Base-by-base conservation (phyloP, 495 filamentous ascomycete species). In the Neurospora discreta region DNA sequence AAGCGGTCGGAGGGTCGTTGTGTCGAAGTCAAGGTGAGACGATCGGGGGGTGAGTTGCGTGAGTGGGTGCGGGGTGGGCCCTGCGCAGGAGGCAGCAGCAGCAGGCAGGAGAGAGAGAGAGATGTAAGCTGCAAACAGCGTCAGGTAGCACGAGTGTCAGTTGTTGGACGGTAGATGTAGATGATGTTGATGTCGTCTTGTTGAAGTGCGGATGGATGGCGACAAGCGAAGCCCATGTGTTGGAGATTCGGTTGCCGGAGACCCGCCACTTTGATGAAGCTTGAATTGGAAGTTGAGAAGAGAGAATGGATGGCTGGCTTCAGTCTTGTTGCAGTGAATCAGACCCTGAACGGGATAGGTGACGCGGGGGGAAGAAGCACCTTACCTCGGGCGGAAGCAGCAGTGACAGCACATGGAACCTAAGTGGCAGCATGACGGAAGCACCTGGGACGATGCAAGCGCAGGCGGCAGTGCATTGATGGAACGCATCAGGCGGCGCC, bases 21-120 rank as follows among this genome's bases (percentile, higher is more conserved):
- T 16, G 26, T 72, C 16, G 65, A 30, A 40, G 68, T 60, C 30
- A 9, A 39, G 39, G 16, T 38, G n/a, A 46, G 33, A n/a, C n/a
- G n/a, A 67, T 73, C 39, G 68, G 71, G 52, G 44, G 73, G 69
- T 68, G 68, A 60, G 75, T 46, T 71, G 70, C 74, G 68, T 73
- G 68, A 43, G 71, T 43, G 68, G 30, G 52, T 73, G 71, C 71
- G 71, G 71, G 71, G 71, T 40, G 71, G 43, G n/a, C 36, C 52
- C 41, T 71, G 40, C 69, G 69, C 33, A 26, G 69, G 26, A 52
- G 42, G 41, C 40, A 52, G 38, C 33, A 65, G 26, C 41, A 20
- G 26, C 20, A 46, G 68, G 39, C 18, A 60, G 52, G 52, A 60
- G 52, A 38, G 38, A 38, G 5, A 38, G 33, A 33, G 7, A 7